phyloP scores from a whole-genome alignment of 257 asterid genomes.

The Forsythia suspensa region DNA sequence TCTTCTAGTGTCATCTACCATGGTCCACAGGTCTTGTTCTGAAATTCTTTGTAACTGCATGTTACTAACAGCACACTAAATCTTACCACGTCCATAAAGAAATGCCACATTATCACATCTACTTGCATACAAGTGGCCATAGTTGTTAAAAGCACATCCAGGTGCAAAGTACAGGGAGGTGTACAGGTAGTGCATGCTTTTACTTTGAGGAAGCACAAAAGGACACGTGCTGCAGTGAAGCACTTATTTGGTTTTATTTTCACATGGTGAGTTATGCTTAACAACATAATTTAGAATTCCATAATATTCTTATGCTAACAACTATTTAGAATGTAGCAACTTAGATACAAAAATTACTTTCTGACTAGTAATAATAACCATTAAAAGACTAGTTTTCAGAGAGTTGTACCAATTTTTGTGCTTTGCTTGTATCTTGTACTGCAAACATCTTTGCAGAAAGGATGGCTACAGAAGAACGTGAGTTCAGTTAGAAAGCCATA shows the following conservation, averaged over 20 bases:
- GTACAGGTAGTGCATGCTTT: not conserved
- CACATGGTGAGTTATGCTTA: not conserved
- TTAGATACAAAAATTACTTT: not conserved
- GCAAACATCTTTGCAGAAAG: slow-evolving; percentile 79
- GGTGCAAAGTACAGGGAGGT: not conserved
- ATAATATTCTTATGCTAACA: not conserved
- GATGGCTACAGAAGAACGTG: slow-evolving; percentile 70
- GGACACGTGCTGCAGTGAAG: not conserved
- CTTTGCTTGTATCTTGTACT: slow-evolving; percentile 81
- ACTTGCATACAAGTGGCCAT: not conserved
- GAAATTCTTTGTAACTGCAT: not conserved
- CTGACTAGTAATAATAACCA: not conserved
- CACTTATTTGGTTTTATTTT: slow-evolving; percentile 1
- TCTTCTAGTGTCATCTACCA: not conserved
- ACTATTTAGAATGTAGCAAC: slow-evolving; percentile 3
- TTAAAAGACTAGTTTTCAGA: not conserved
- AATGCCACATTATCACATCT: not conserved
- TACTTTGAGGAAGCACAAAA: no score
- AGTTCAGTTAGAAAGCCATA: slow-evolving; percentile 36
- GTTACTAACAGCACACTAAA: not conserved
- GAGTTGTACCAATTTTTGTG: slow-evolving; percentile 66
- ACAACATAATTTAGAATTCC: not conserved
- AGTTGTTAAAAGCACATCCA: not conserved
- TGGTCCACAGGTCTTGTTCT: not conserved
- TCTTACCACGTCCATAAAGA: not conserved